Base-by-base conservation (phyloP, 169 alveolate genomes). In the Plasmodium inui region DNA sequence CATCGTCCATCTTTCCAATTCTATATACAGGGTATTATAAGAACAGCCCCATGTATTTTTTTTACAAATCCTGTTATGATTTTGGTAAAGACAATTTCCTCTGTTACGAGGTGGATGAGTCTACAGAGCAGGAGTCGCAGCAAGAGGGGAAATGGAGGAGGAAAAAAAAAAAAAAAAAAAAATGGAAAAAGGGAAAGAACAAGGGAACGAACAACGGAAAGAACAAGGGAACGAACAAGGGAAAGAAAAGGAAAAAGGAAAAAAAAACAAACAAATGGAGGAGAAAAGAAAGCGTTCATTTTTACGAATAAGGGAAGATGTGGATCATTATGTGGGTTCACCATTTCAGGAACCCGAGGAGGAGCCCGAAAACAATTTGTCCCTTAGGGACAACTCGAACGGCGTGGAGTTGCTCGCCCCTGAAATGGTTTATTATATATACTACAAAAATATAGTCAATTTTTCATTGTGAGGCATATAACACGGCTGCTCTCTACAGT, bases 391-490 rank as follows among this genome's bases (percentile, higher is more conserved):
- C 46, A 86, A 86, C 34, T 86, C 93, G 34, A 76, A 57, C 32
- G 12, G 70, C 17, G 80, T 86, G 55, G 32, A 86, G 22, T 78
- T 86, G 71, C 41, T 89, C 14, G 73, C 94, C 6, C 41, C 26
- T 41, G 44, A 61, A 41, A 28, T 30, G 19, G 34, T 17, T 17
- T 89, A 89, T 89, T 89, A 79, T 37, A 2, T 89, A 32, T 89
- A 89, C 82, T 89, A 89, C 89, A 89, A 89, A 37, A 89, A 89
- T 73, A 89, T 79, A 79, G 82, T 89, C 44, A 89, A 89, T 61
- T 89, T 61, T 89, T 89, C 94, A 78, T 78, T 89, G 19, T 89
- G 46, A 46, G 19, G 34, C 10, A 12, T 26, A 12, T 50, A 50
- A 2, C 61, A 50, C 7, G 22, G 22, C 61, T 50, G 61, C 61